phyloP scores from a whole-genome alignment of 2,329 filamentous ascomycete genomes.

The Diaporthe capsici region DNA sequence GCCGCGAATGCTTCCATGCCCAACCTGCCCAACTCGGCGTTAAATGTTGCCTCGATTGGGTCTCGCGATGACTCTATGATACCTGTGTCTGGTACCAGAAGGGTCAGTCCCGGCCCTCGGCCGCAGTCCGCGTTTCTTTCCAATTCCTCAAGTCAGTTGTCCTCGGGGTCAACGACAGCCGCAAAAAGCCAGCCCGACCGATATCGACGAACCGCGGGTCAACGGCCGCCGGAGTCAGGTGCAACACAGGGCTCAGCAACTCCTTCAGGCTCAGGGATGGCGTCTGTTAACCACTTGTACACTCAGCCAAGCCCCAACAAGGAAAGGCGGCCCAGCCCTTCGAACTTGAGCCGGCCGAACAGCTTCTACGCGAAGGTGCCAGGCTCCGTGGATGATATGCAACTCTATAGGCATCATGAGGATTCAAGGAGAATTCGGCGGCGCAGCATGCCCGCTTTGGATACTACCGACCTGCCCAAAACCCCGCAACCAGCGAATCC shows the following conservation, averaged over 20 bases:
- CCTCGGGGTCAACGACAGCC: slow-evolving; percentile 69
- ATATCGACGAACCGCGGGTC: slow-evolving; percentile 76
- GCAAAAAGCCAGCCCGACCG: slow-evolving; percentile 83
- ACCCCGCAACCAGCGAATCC: slow-evolving; percentile 55
- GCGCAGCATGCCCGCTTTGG: slow-evolving; percentile 82
- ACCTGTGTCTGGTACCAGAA: slow-evolving; percentile 57
- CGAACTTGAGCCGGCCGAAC: slow-evolving; percentile 63
- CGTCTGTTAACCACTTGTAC: slow-evolving; percentile 69
- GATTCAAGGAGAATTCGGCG: slow-evolving; percentile 83
- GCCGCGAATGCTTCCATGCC: slow-evolving; percentile 56
- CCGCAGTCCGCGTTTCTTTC: slow-evolving; percentile 60
- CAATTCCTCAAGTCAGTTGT: slow-evolving; percentile 60
- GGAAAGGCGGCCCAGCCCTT: slow-evolving; percentile 51
- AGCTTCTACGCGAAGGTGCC: slow-evolving; percentile 63
- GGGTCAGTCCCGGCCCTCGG: slow-evolving; percentile 55
- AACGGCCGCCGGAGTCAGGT: slow-evolving; percentile 68
- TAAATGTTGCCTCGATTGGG: slow-evolving; percentile 55
- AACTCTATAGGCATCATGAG: slow-evolving; percentile 73
- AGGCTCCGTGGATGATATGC: slow-evolving; percentile 77
- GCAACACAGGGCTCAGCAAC: slow-evolving; percentile 53
- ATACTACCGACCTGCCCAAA: slow-evolving; percentile 60
- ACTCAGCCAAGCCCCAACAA: slow-evolving; percentile 53
- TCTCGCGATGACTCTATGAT: slow-evolving; percentile 68
- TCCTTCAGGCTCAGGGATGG: slow-evolving; percentile 68
- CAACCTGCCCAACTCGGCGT: slow-evolving; percentile 52